Percentiles rank a stretch among this genome's conserved stretches.
phyloP scores from a whole-genome alignment of 2,329 filamentous ascomycete genomes.

The Leptographium flavum region DNA sequence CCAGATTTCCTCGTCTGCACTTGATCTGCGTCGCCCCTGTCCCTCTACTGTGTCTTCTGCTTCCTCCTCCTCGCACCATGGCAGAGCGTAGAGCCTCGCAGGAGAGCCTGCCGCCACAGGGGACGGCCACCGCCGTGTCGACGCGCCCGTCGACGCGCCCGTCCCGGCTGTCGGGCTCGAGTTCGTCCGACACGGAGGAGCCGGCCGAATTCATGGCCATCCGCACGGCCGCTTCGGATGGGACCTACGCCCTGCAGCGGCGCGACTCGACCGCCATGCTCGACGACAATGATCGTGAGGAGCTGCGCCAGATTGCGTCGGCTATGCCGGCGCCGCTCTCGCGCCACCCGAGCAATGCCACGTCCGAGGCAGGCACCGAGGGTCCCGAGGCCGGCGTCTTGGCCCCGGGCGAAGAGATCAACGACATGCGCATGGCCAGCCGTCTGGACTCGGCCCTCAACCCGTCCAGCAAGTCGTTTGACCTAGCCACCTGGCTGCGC shows the following conservation, averaged over 20 bases:
- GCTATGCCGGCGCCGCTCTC: conserved; percentile 31
- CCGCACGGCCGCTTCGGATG: not conserved
- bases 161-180: not conserved
- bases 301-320: conserved; percentile 15
- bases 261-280: conserved; percentile 3
- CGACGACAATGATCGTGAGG: conserved; percentile 3
- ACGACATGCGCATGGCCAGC: too few relatives aligned
- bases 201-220: not conserved
- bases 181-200: not conserved
- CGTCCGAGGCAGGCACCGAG: not conserved
- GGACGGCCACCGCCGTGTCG: too few relatives aligned
- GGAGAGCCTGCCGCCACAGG: too few relatives aligned
- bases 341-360: not conserved
- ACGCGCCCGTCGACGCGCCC: too few relatives aligned
- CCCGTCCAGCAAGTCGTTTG: conserved; percentile 33
- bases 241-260: not conserved
- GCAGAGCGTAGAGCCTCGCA: too few relatives aligned
- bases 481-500: conserved; percentile 40
- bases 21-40: too few relatives aligned
- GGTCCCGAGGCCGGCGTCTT: too few relatives aligned
- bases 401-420: too few relatives aligned
- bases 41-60: too few relatives aligned
- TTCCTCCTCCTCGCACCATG: too few relatives aligned
- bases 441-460: conserved; percentile 27
- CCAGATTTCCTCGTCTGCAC: too few relatives aligned